These are phyloP conservation scores for Lathyrus oleraceus DNA, from an alignment of 306 rosid species.

Conservation along the genomic window DNA sequence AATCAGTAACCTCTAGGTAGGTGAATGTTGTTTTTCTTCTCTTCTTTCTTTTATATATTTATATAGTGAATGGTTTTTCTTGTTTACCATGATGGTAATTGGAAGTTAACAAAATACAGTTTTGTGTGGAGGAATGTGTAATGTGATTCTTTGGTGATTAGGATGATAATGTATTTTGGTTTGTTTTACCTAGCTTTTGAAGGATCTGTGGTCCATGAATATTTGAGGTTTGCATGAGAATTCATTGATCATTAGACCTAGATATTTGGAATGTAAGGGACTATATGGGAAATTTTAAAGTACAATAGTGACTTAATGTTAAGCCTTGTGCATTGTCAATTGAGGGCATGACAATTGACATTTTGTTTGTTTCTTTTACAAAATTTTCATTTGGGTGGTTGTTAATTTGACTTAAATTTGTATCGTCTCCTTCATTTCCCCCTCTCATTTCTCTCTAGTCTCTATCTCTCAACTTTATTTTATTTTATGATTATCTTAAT, in stretches of 20 bases:
- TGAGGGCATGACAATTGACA: slow-evolving; percentile 17
- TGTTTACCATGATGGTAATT: slow-evolving; percentile 25
- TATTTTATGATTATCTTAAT: too few relatives aligned
- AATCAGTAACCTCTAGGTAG: slow-evolving; percentile 46
- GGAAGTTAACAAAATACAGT: neutral
- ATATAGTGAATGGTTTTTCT: slow-evolving; percentile 32
- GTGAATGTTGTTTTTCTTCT: slow-evolving; percentile 29
- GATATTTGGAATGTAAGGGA: slow-evolving; percentile 30
- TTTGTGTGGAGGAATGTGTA: slow-evolving; percentile 26
- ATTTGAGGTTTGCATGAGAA: slow-evolving; percentile 34
- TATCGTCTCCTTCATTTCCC: too few relatives aligned
- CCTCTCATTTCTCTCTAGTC: too few relatives aligned
- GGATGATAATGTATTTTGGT: slow-evolving; percentile 14
- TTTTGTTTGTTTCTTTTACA: slow-evolving; percentile 30
- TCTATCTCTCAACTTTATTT: too few relatives aligned
- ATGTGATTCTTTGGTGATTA: slow-evolving; percentile 14
- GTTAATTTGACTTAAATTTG: neutral
- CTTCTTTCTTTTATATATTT: neutral
- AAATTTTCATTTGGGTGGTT: slow-evolving; percentile 5
- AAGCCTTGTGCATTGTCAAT: slow-evolving; percentile 8
- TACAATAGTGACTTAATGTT: neutral
- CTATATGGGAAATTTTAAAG: slow-evolving; percentile 14
- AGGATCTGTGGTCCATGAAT: neutral
- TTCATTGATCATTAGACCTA: slow-evolving; percentile 23
- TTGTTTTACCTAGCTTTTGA: slow-evolving; percentile 24